Evolutionary conservation across 2,329 filamentous ascomycete species (phyloP), one percentile per base, ranked within the genome.

Genomic region (Hypoxylon sp.): DNA sequence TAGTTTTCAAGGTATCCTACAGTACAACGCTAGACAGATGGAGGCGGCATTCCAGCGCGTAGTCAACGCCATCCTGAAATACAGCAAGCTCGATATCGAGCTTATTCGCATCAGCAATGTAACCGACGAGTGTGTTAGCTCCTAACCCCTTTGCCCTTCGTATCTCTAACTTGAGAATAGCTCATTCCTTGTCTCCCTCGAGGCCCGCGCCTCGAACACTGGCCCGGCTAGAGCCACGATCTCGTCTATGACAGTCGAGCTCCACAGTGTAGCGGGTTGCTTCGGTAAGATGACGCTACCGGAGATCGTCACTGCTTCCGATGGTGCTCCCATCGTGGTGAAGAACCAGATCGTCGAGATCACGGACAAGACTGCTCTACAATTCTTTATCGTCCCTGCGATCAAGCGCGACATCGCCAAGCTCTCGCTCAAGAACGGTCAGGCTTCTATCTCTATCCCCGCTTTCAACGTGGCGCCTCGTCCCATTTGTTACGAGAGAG

Each of bases 81-180:
- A 68, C 25, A 75, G 74, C 70, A 66, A 70, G 50, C 36, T 77
- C 19, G 60, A 52, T 11, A 67, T 76, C 25, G 59, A 59, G 5
- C 32, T 72, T 52, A 72, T 77, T 19, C 74, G 75, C 17, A 76
- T 77, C 61, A 72, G 63, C 63, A 70, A 57, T 71, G 68, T 77
- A 19, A 74, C 74, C 32, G 72, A 77, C 65, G 68, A 75, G 76
- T 75, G 74, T 70, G 72, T 68, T 63, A 23, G 41, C 50, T 67
- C 49, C 55, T 51, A 66, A 63, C n/a, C 23, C 28, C 30, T 45
- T 48, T 23, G 23, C 43, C 45, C 52, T 28, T 43, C 48, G 30
- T 9, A 28, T 7, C 25, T 11, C 57, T 65, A 30, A 68, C 49
- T 28, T 11, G 19, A 2, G 30, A 17, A 17, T 51, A 76, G 74